Percentiles rank a stretch among this genome's conserved stretches.
Evolutionary conservation across 1,284 basidiomycete species (phyloP).

Genomic region (Puccinia hordei): DNA sequence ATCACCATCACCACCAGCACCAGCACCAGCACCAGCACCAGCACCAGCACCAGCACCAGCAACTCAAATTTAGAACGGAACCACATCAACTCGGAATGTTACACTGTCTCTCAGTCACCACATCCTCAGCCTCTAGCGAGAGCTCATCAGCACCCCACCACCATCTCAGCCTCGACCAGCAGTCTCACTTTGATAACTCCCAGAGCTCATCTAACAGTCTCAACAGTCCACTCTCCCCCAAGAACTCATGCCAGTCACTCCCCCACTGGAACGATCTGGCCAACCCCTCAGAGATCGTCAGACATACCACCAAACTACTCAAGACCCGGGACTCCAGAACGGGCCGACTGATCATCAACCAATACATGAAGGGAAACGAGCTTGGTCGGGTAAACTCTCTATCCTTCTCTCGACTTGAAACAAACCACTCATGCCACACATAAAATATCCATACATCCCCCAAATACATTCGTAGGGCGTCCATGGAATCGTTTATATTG

Average conservation of each 20-base stretch:
- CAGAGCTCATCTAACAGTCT: neutral
- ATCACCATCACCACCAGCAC: neutral
- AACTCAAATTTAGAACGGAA: neutral
- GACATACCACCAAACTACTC: conserved; percentile 50
- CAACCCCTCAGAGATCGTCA: conserved; percentile 14
- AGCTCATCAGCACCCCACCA: conserved; percentile 13
- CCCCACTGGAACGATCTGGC: neutral
- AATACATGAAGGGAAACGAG: conserved; percentile 51
- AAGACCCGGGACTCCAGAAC: conserved; percentile 49
- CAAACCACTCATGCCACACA: neutral
- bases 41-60: neutral
- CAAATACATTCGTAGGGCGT: conserved; percentile 26
- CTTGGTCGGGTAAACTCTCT: conserved; percentile 29
- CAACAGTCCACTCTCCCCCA: neutral
- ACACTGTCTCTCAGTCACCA: conserved; percentile 29
- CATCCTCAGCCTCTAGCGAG: neutral
- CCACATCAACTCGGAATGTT: neutral
- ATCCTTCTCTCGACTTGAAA: neutral
- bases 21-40: no score
- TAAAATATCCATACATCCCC: neutral
- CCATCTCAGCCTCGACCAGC: conserved; percentile 29
- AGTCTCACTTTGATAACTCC: neutral
- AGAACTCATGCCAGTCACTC: conserved; percentile 24
- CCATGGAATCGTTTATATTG: conserved; percentile 50
- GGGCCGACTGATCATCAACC: conserved; percentile 48